phyloP scores from a whole-genome alignment of 2,329 filamentous ascomycete species.

The Aspergillus aculeatinus region DNA sequence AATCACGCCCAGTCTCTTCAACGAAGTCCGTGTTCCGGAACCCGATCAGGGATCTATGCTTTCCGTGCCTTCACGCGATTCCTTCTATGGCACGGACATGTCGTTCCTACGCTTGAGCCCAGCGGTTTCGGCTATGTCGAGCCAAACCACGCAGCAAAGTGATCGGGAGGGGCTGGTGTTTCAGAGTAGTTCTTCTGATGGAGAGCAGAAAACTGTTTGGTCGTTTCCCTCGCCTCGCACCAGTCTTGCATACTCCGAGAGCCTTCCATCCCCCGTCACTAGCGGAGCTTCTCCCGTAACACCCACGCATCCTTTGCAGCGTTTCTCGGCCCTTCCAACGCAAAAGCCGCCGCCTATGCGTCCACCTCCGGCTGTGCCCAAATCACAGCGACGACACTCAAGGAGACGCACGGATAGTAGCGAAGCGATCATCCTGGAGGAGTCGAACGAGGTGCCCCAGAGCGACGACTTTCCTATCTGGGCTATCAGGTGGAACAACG shows the following conservation, averaged over 20 bases:
- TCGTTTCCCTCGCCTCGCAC: slow-evolving; percentile 32
- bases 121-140: slow-evolving; percentile 28
- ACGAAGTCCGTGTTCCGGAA: slow-evolving; percentile 24
- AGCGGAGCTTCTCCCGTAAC: slow-evolving; percentile 41
- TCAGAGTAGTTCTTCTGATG: slow-evolving; percentile 33
- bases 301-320: slow-evolving; percentile 40
- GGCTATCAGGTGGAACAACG: slow-evolving; percentile 44
- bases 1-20: slow-evolving; percentile 45
- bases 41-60: slow-evolving; percentile 31
- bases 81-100: slow-evolving; percentile 37
- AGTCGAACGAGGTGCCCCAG: slow-evolving; percentile 53
- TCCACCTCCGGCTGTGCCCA: slow-evolving; percentile 34
- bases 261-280: slow-evolving; percentile 38
- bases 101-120: slow-evolving; percentile 44
- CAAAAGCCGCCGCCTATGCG: slow-evolving; percentile 34
- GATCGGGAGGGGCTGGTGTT: slow-evolving; percentile 30
- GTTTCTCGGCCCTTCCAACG: slow-evolving; percentile 37
- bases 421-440: slow-evolving; percentile 47
- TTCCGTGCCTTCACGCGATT: slow-evolving; percentile 33
- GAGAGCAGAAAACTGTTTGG: slow-evolving; percentile 35
- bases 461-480: slow-evolving; percentile 52
- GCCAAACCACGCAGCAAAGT: slow-evolving; percentile 29
- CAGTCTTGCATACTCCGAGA: slow-evolving; percentile 40
- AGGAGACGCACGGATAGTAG: slow-evolving; percentile 45
- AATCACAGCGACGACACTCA: slow-evolving; percentile 37